Evolutionary conservation across 805 yeast genomes (phyloP), one percentile per base, ranked within the genome.

Genomic region (Huiozyma naganishii): DNA sequence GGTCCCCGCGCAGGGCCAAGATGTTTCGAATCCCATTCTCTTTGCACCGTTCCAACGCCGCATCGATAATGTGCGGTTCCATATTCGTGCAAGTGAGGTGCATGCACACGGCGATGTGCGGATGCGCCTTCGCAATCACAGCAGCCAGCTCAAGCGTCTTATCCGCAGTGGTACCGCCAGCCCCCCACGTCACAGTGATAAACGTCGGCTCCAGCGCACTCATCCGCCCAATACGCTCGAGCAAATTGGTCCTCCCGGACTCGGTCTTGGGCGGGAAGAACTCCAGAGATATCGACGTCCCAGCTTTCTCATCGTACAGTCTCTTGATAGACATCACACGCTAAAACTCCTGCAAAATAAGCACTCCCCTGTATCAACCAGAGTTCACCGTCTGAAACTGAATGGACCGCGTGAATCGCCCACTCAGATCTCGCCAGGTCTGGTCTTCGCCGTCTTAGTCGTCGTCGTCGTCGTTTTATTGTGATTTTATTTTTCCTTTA

Each of bases 241-340:
- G 69, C 48, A 92, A 67, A 64, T 92, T 92, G 50, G 83, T 73
- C 60, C 83, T 74, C 52, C 97, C 98, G 3, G 78, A 69, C 57
- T 84, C 89, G 0, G 98, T 92, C 64, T 92, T 88, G 27, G 99
- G 98, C 6, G 99, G 98, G 67, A 92, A 92, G 63, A 92, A 92
- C 69, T 92, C 99, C 54, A 88, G 73, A 7, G 97, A 89, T 53
- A 86, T 77, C 59, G 80, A 85, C 42, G 80, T 56, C 69, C 76
- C 13, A 68, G 69, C 46, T 60, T 62, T 48, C 78, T 66, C 57
- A 36, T 64, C 59, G 45, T 84, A 72, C 58, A 73, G 72, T 36
- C 81, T 84, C 40, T 57, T 64, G 38, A 68, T 48, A 2, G 56
- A 54, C 58, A 55, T 48, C 30, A 17, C 23, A 17, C 23, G 4